Evolutionary conservation across 768 basidiomycete species (phyloP), one percentile per base, ranked within the genome.

Genomic region (Xerocomellus dryophilus): DNA sequence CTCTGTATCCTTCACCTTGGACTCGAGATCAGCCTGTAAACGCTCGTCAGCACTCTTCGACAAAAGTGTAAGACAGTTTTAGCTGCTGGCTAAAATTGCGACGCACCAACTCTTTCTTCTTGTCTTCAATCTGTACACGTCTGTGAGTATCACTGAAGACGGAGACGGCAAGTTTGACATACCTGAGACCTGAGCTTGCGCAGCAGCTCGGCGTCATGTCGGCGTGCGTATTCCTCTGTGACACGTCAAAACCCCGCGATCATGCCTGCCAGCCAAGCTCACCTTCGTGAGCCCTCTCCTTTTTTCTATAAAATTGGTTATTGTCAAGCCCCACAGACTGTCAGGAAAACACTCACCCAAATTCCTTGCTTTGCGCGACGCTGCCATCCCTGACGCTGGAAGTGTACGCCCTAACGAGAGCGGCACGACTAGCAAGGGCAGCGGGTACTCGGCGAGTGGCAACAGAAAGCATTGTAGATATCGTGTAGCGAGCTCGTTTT

Each of bases 221-320:
- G 67, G 51, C 78, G 82, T 43, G 78, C 75, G 58, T 83, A 89
- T 71, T 87, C 78, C 53, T 87, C 88, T 90, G 59, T 34, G 43
- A 20, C 47, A 18, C 18, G 56, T 61, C 15, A 62, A n/a, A 32
- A 48, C 7, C 7, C 20, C 39, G 6, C 5, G 15, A 6, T 11
- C 20, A 31, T 48, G 15, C 23, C n/a, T 21, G 8, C 15, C n/a
- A 14, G 11, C 66, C 53, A 21, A 62, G 32, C 54, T 41, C 15
- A 76, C 81, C 77, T 72, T 90, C 88, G 47, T 86, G 80, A 18
- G 86, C 88, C 65, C 79, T 84, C 69, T 89, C 88, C 70, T 81
- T 88, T 71, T 82, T 82, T 63, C 88, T 90, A 67, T n/a, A 23
- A 11, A 21, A 7, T 9, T 14, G 45, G 29, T 66, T 21, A 50